Evolutionary conservation across 139 green algal genomes (phyloP).

Genomic region (Gonium pectorale): DNA sequence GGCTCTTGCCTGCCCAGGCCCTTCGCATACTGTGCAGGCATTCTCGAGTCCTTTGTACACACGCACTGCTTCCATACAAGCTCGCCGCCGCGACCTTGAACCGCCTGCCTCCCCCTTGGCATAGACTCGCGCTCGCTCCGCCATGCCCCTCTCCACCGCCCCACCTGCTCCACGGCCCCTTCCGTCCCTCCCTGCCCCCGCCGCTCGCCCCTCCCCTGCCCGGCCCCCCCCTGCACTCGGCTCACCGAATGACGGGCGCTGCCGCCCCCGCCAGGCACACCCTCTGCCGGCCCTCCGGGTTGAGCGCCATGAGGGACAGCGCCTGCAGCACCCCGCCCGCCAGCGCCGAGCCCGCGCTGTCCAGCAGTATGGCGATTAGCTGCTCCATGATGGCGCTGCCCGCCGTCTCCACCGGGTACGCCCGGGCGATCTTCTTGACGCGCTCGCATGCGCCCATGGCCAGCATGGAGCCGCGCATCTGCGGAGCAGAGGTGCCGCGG

Average conservation of each 20-base stretch:
- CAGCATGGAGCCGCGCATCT: conserved; percentile 54
- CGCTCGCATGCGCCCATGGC: conserved; percentile 58
- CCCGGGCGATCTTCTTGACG: conserved; percentile 48
- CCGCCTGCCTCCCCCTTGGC: no score
- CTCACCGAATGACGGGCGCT: conserved; percentile 41
- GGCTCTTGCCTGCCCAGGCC: no score
- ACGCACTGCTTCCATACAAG: no score
- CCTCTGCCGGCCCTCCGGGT: conserved; percentile 46
- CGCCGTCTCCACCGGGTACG: conserved; percentile 41
- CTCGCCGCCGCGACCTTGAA: no score
- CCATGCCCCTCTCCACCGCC: no score
- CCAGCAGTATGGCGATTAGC: conserved; percentile 40
- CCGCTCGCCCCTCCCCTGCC: no score
- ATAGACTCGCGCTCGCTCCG: no score
- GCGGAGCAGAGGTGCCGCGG: not conserved
- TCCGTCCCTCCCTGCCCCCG: not conserved
- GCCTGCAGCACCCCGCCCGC: conserved; percentile 37
- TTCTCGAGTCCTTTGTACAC: no score
- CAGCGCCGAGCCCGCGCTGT: conserved; percentile 27
- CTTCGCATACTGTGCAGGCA: no score
- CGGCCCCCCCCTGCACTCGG: no score
- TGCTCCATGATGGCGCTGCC: conserved; percentile 44
- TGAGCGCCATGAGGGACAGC: conserved; percentile 47
- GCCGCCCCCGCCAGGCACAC: conserved; percentile 41
- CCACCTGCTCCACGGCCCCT: no score